Evolutionary conservation across 805 yeast species (phyloP).

Genomic region (Candida golubevii): DNA sequence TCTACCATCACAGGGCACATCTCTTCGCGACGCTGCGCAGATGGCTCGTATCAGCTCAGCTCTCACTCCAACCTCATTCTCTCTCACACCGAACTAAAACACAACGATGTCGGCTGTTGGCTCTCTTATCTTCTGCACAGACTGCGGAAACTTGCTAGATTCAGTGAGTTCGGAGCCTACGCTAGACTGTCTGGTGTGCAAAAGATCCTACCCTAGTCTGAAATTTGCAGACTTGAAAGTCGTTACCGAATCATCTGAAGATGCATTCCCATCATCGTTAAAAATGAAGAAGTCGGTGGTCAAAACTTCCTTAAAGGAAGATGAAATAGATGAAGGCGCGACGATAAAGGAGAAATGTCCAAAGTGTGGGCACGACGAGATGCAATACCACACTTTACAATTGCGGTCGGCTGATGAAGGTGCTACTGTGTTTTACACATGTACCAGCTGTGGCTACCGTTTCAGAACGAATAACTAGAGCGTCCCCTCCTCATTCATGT

Average conservation of each 20-base stretch:
- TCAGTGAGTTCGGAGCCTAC: slow-evolving; percentile 47
- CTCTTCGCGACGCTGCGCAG: slow-evolving; percentile 6
- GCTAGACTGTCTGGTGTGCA: slow-evolving; percentile 55
- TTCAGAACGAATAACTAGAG: slow-evolving; percentile 85
- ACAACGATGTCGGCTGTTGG: slow-evolving; percentile 91
- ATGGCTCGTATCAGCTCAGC: neutral
- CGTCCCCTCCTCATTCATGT: slow-evolving; percentile 1
- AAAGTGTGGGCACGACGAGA: slow-evolving; percentile 96
- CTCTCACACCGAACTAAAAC: too few species aligned
- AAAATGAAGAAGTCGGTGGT: slow-evolving; percentile 83
- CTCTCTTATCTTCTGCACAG: slow-evolving; percentile 86
- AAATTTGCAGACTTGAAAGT: slow-evolving; percentile 78
- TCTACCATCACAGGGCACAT: neutral
- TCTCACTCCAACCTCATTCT: too few species aligned
- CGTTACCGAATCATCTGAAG: slow-evolving; percentile 80
- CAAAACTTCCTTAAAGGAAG: slow-evolving; percentile 71
- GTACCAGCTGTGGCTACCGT: slow-evolving; percentile 87
- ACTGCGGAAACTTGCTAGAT: slow-evolving; percentile 88
- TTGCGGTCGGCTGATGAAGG: slow-evolving; percentile 99
- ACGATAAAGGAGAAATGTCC: slow-evolving; percentile 97
- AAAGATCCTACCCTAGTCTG: slow-evolving; percentile 38
- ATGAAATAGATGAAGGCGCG: slow-evolving; percentile 91
- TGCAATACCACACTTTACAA: slow-evolving; percentile 96
- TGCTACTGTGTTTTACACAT: slow-evolving; percentile 97
- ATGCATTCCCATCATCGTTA: slow-evolving; percentile 88